Evolutionary conservation across 148 eudicot species (phyloP), one percentile per base, ranked within the genome.

Genomic region (Limonium bicolor): DNA sequence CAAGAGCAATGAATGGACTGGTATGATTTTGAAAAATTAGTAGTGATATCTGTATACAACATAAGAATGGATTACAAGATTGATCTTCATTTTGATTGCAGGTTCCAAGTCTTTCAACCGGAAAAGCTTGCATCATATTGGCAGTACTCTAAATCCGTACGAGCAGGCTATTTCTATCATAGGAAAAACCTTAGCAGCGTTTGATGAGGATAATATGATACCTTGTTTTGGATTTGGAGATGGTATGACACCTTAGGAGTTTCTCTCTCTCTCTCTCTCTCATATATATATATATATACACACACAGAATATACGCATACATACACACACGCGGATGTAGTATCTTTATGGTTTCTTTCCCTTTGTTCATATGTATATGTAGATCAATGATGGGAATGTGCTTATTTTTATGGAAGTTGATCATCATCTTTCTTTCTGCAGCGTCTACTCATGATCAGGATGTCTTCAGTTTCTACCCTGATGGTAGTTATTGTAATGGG

Each of bases 1-100:
- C 10, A 90, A 90, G 68, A 90, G 99, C 77, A 90, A 90, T 62
- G 99, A 90, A 61, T 90, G 99, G 99, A 90, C 95, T 50, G 99
- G 99, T 90, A 50, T n/a, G n/a, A n/a, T n/a, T n/a, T n/a, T n/a
- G n/a, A n/a, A n/a, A n/a, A n/a, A n/a, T n/a, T n/a, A n/a, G n/a
- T n/a, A n/a, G n/a, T n/a, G n/a, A n/a, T n/a, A n/a, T n/a, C n/a
- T n/a, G n/a, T n/a, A n/a, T n/a, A n/a, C n/a, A n/a, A n/a, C n/a
- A n/a, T n/a, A n/a, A n/a, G n/a, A n/a, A n/a, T n/a, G n/a, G n/a
- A n/a, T n/a, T n/a, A n/a, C n/a, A n/a, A n/a, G n/a, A n/a, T n/a
- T n/a, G n/a, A n/a, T n/a, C n/a, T 61, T 51, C n/a, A 3, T 23
- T 66, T 30, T 26, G 18, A 28, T 20, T 36, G 42, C 40, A 90